Evolutionary conservation across 2,329 filamentous ascomycete species (phyloP), one percentile per base, ranked within the genome.

Genomic region (Teratosphaeria nubilosa): DNA sequence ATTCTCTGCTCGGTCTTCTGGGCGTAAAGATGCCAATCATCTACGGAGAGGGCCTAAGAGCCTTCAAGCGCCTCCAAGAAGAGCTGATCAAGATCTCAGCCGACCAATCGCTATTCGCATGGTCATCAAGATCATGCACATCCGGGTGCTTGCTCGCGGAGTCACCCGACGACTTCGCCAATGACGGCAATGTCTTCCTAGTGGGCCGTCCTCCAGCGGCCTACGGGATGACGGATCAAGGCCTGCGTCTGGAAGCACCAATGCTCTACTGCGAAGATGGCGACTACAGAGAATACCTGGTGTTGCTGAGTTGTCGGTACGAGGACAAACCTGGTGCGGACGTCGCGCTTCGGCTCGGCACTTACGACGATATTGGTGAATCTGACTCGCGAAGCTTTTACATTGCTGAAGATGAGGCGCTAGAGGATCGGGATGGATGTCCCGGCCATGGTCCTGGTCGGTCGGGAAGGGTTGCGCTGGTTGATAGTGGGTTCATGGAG

Each of bases 1-100:
- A 64, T 48, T 61, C 54, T 24, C 54, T 64, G 9, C 48, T 63
- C n/a, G 62, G 62, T 0, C 67, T 79, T 0, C 78, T 79, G 24
- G 68, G 68, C 1, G 68, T 79, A 24, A 70, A 74, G 31, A 76
- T 79, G 72, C 71, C 75, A 0, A 60, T 78, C 1, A 48, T 78
- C 0, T 79, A 79, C 56, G 76, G 76, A 0, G 62, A 62, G 51
- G 58, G 60, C n/a, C 27, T 3, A 14, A 24, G 55, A 37, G 63
- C 63, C 5, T 65, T 65, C 30, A 24, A 53, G 3, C 53, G 63
- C 24, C 53, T 65, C 25, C 63, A 65, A 54, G 54, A 59, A 32
- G 56, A 61, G 31, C 62, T 61, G 13, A 58, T 64, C 9, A 58
- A 37, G 20, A 53, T 20, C 20, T 59, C 61, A 4, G 51, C 57